These are phyloP conservation scores for Rhodotorula glutinis DNA, from an alignment of 1,284 basidiomycete species.

Conservation along the genomic window DNA sequence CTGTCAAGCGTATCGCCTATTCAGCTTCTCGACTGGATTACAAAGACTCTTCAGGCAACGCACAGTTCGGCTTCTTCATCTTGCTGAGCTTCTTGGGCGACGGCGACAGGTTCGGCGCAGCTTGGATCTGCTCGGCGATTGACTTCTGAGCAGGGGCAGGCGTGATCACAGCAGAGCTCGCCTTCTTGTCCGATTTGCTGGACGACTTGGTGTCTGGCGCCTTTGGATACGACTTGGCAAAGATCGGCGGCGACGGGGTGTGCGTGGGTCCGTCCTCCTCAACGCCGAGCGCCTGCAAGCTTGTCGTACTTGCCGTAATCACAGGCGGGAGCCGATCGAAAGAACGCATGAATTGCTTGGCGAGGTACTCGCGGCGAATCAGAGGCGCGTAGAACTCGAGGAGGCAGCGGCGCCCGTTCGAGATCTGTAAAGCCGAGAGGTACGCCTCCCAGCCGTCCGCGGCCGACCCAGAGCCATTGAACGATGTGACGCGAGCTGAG, in stretches of 20 bases:
- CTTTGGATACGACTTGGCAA: neutral
- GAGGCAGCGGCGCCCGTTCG: slow-evolving; percentile 1
- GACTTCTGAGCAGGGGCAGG: neutral
- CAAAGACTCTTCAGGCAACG: too few relatives aligned
- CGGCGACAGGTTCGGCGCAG: neutral
- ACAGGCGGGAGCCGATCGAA: neutral
- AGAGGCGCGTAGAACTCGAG: slow-evolving; percentile 18
- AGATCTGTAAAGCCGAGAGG: slow-evolving; percentile 2
- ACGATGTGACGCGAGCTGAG: neutral
- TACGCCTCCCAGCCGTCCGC: slow-evolving; percentile 21
- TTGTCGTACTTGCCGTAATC: neutral
- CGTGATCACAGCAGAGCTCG: neutral
- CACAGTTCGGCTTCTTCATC: neutral
- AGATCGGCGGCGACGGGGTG: neutral
- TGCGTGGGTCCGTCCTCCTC: too few relatives aligned
- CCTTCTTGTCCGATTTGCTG: neutral
- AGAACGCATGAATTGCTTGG: neutral
- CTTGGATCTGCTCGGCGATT: neutral
- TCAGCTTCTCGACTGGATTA: too few relatives aligned
- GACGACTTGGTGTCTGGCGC: neutral
- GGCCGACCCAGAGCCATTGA: neutral
- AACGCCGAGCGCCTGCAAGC: neutral
- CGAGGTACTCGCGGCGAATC: slow-evolving; percentile 2
- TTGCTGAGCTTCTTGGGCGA: neutral
- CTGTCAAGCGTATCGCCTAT: too few relatives aligned